Base-by-base conservation (phyloP, 225 moss, liverwort and hornwort genomes). In the Straminergon stramineum region DNA sequence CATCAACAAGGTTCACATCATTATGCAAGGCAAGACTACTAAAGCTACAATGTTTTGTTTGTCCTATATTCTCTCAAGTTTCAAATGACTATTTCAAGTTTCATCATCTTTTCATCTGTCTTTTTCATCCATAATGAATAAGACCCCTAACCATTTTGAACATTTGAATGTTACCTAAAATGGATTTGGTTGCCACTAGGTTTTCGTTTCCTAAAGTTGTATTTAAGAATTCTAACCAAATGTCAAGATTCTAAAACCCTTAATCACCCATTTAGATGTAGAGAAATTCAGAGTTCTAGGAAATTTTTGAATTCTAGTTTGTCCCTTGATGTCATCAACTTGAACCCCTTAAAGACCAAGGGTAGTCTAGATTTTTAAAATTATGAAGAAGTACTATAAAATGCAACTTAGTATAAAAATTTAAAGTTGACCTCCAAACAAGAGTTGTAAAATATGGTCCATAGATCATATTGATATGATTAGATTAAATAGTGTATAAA, bases 241-340 rank as follows among this genome's bases (percentile, higher is more conserved):
- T 8, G 15, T 45, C 10, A 75, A 30, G 17, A 30, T 45, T 75
- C 2, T 30, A 17, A 48, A 30, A 30, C 0, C 17, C 4, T 48
- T 17, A 30, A 48, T 26, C 17, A 71, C 41, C 26, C 26, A 73
- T 73, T 41, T 14, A 70, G 26, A 8, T 26, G 1, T 0, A 41
- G 0, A 26, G 3, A 71, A 4, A 41, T 41, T 15, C 1, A 1
- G 0, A 26, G 15, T 27, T 27, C 1, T 43, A 73, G 5, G 3
- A 27, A 73, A 73, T 8, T 16, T 39, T 73, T 16, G 16, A 73
- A 73, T 27, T 74, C 10, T 74, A 28, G 2, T 74, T 74, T 74
- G 24, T 26, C 1, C 15, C 15, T 71, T 41, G 10, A 15, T 17
- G 27, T 14, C 10, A 43, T 43, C 9, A 73, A 73, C 28, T 28